Conservation (phyloP, 306 rosid genomes). For the Dryas drummondii region DNA sequence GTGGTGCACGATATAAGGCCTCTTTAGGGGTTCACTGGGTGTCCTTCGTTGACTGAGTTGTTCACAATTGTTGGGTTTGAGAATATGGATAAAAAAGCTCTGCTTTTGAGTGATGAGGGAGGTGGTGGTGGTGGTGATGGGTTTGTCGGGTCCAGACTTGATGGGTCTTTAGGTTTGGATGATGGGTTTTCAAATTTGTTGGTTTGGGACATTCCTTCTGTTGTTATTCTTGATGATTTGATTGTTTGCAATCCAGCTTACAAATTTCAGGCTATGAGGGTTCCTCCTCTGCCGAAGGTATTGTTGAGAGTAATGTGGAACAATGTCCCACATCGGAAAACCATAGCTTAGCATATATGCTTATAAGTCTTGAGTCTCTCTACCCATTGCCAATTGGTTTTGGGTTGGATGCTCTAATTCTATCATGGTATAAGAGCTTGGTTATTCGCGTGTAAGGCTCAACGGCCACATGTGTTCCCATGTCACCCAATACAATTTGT, state of each 20-base stretch:
- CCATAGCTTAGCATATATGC: too few relatives aligned
- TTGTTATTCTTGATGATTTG: constrained; percentile 65
- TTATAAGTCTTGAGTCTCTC: too few relatives aligned
- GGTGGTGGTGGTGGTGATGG: constrained; percentile 24
- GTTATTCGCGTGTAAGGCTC: too few relatives aligned
- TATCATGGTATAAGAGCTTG: too few relatives aligned
- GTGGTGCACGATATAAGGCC: constrained; percentile 66
- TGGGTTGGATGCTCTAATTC: too few relatives aligned
- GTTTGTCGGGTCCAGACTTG: constrained; percentile 28
- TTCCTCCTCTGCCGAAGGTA: constrained; percentile 87
- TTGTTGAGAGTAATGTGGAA: too few relatives aligned
- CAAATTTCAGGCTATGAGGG: constrained; percentile 63
- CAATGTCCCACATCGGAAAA: too few relatives aligned
- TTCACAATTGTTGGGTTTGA: constrained; percentile 54
- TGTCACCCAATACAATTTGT: too few relatives aligned
- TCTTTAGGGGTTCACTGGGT: constrained; percentile 68
- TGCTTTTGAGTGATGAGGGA: constrained; percentile 33
- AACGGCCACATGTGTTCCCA: too few relatives aligned
- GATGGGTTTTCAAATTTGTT: constrained; percentile 47
- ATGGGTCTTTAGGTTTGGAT: constrained; percentile 17
- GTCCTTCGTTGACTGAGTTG: constrained; percentile 61
- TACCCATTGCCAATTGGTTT: too few relatives aligned
- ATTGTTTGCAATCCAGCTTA: constrained; percentile 53
- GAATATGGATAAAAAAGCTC: constrained; percentile 49
- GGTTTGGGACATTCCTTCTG: constrained; percentile 68